Percentiles rank a stretch among this genome's conserved stretches.
phyloP scores from a whole-genome alignment of 2,329 filamentous ascomycete genomes.

The Sporothrix sp. region DNA sequence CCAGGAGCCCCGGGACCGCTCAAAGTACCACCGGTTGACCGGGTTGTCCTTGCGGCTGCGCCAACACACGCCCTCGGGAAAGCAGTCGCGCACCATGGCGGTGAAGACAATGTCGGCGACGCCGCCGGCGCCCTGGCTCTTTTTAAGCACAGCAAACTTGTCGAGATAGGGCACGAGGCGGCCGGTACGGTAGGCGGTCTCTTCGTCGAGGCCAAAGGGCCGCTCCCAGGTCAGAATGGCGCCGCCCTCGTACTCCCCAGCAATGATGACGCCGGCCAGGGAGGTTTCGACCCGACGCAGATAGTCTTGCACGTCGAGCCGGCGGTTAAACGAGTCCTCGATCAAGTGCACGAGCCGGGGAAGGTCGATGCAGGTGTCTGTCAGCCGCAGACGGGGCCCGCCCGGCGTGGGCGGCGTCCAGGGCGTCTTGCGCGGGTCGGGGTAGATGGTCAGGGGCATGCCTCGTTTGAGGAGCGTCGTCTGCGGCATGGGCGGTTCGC shows the following conservation, averaged over 20 bases:
- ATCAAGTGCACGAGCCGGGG: conserved; percentile 76
- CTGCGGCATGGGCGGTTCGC: conserved; percentile 16
- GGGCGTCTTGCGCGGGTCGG: conserved; percentile 52
- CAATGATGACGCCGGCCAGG: conserved; percentile 85
- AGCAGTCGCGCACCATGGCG: conserved; percentile 82
- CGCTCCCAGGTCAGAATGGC: conserved; percentile 92
- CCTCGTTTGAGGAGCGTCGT: conserved; percentile 84
- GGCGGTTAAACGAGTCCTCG: conserved; percentile 83
- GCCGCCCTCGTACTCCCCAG: conserved; percentile 91
- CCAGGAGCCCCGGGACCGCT: conserved; percentile 72
- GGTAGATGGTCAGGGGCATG: conserved; percentile 78
- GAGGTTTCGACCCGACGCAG: conserved; percentile 68
- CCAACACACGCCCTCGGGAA: conserved; percentile 87
- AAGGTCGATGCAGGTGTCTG: conserved; percentile 74
- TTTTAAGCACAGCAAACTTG: conserved; percentile 90
- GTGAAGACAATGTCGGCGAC: conserved; percentile 96
- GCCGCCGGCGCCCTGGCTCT: conserved; percentile 78
- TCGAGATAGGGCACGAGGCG: conserved; percentile 87
- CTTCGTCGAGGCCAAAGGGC: conserved; percentile 45
- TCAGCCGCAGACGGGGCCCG: conserved; percentile 54
- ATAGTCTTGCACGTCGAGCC: conserved; percentile 76
- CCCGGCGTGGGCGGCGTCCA: conserved; percentile 60
- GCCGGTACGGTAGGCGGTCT: conserved; percentile 42
- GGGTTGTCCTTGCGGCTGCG: conserved; percentile 81
- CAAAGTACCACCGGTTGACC: conserved; percentile 99